Evolutionary conservation across 2,329 filamentous ascomycete species (phyloP), one percentile per base, ranked within the genome.

Genomic region (Lecanicillium sp.): DNA sequence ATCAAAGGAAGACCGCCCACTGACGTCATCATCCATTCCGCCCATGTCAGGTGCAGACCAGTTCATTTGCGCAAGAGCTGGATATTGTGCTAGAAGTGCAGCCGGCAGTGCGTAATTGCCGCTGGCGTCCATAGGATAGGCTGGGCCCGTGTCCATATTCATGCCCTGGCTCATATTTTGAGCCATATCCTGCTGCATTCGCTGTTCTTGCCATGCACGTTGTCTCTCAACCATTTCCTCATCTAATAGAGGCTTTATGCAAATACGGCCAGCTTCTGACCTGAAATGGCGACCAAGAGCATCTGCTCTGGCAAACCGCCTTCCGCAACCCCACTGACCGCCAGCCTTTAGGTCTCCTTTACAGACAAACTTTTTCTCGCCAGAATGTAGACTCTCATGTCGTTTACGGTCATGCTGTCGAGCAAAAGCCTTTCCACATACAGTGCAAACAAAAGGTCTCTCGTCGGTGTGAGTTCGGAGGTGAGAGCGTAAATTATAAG

Each of bases 361-460:
- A 64, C 92, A 98, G 7, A 96, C 85, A 57, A 96, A 98, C 56
- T 95, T 96, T 76, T 96, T 98, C 65, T 98, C 92, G 30, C 92
- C 92, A 0, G 86, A 94, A 55, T 98, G 92, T 30, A 98, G 68
- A 29, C 90, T 89, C 64, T 98, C 92, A 60, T 98, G 92, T 29
- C 92, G 83, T 63, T 98, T 98, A 33, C 92, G 83, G 58, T 98
- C 92, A 56, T 98, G 92, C 56, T 98, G 92, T 18, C 92, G 83
- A 5, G 92, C 92, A 63, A 98, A 98, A 0, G 92, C 92, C 61
- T 98, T 98, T 37, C 87, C 86, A 51, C 92, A 98, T 8, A 96
- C 87, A 0, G 86, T 95, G 56, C 92, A 98, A 3, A 96, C 90
- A 54, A 96, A 98, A 0, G 92, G 92, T 34, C 92, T 78, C 67